Evolutionary conservation across 192 early-diverging fungal species (phyloP), one percentile per base, ranked within the genome.

Genomic region (Backusella liffmaniae): DNA sequence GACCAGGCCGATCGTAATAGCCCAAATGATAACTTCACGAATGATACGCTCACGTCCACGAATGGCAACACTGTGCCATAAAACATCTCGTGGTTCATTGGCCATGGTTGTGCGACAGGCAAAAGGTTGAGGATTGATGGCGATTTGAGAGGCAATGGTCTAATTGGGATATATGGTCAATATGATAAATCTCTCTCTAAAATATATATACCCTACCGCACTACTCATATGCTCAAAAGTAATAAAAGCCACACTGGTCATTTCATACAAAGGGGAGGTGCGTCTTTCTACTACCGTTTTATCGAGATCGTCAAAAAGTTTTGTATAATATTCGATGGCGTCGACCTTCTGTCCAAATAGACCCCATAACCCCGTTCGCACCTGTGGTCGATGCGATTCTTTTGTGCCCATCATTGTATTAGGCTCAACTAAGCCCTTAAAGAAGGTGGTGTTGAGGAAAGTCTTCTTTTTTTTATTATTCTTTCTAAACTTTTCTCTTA

Each of bases 61-160:
- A n/a, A 92, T 81, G 73, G 80, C 84, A 10, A 95, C 75, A 56
- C 91, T 92, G 34, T 87, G 77, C 92, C 91, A 94, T 76, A 84
- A 86, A 15, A 95, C 86, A 74, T 91, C 92, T 32, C 91, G 87
- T 23, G 94, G 92, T 78, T 92, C 92, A 4, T 89, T 89, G 18
- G 92, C 92, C 71, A 90, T 80, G 42, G 34, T 53, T 0, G 91
- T 89, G 39, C 85, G 72, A 78, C 90, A 90, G 9, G 86, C 75
- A 35, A 91, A 89, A 0, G 92, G 91, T 56, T 87, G 82, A 30
- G 88, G 84, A 74, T 89, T 83, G 73, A 89, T 86, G 23, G 91
- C 84, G 1, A 88, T 84, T 82, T 94, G 92, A 23, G 91, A 85
- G 3, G 86, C 84, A 67, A 91, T 84, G 77, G 90, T 84, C 83